phyloP scores from a whole-genome alignment of 495 filamentous ascomycete genomes.

The Xylaria sp. region DNA sequence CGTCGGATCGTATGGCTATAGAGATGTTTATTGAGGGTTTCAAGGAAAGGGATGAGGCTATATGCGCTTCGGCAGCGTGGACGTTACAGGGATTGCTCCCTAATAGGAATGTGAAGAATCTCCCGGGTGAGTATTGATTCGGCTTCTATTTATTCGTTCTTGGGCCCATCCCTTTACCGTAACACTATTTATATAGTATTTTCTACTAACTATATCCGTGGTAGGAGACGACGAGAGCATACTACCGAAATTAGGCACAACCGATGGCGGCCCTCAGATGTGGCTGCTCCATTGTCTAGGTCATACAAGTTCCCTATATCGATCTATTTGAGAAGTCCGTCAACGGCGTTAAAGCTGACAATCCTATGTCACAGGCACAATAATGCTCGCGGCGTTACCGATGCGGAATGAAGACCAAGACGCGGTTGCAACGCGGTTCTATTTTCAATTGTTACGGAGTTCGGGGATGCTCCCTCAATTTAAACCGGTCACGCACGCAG shows the following conservation, averaged over 20 bases:
- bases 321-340: background rate
- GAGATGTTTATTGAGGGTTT: background rate
- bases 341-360: background rate
- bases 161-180: background rate
- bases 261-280: background rate
- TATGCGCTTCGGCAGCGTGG: background rate
- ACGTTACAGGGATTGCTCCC: background rate
- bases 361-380: background rate
- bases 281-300: conserved; percentile 10
- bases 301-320: background rate
- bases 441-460: background rate
- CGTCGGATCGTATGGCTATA: background rate
- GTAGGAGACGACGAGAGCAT: background rate
- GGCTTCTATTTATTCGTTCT: background rate
- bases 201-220: background rate
- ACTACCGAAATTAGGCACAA: background rate
- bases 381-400: conserved; percentile 1
- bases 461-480: background rate
- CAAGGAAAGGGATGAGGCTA: background rate
- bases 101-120: background rate
- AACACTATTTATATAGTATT: background rate
- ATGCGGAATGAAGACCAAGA: background rate
- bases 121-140: background rate
- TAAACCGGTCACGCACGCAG: background rate
- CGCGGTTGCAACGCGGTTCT: background rate